Percentiles rank a stretch among this genome's conserved stretches.
These are phyloP conservation scores for Nicotiana knightiana DNA, from an alignment of 257 asterid genomes.

Conservation along the genomic window DNA sequence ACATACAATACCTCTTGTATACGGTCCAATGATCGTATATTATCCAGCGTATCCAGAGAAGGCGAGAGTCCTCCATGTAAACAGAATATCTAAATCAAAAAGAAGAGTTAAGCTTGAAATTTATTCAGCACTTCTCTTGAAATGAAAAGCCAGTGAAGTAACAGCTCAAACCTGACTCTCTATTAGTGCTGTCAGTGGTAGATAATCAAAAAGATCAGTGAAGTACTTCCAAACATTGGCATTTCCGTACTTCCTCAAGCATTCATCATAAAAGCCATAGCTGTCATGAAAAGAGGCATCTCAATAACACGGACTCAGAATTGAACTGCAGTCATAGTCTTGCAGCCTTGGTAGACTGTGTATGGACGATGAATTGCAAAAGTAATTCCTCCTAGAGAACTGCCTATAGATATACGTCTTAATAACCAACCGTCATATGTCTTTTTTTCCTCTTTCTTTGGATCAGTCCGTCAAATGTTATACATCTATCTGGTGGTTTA, in stretches of 20 bases:
- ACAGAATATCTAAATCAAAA: conserved; percentile 63
- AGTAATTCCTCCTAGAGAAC: background rate
- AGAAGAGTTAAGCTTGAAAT: background rate
- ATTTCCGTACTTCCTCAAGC: conserved; percentile 96
- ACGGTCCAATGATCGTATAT: conserved; percentile 85
- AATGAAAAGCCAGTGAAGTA: background rate
- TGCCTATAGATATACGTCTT: background rate
- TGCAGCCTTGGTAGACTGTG: background rate
- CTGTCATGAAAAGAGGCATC: conserved; percentile 36
- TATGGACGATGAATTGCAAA: background rate
- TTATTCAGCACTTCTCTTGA: conserved; percentile 12
- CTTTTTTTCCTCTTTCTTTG: background rate
- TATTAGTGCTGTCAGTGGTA: conserved; percentile 94
- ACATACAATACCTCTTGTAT: conserved; percentile 68
- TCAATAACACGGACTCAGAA: conserved; percentile 8
- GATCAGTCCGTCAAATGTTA: background rate
- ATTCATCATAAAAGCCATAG: conserved; percentile 95
- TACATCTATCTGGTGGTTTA: background rate
- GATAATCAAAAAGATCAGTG: conserved; percentile 93
- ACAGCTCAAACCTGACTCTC: conserved; percentile 86
- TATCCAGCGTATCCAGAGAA: conserved; percentile 88
- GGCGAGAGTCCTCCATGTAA: conserved; percentile 99
- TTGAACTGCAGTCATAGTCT: background rate
- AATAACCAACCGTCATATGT: background rate
- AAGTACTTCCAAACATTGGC: conserved; percentile 97